Evolutionary conservation across 139 green algal genomes (phyloP).

Genomic region (Auxenochlorella protothecoides): DNA sequence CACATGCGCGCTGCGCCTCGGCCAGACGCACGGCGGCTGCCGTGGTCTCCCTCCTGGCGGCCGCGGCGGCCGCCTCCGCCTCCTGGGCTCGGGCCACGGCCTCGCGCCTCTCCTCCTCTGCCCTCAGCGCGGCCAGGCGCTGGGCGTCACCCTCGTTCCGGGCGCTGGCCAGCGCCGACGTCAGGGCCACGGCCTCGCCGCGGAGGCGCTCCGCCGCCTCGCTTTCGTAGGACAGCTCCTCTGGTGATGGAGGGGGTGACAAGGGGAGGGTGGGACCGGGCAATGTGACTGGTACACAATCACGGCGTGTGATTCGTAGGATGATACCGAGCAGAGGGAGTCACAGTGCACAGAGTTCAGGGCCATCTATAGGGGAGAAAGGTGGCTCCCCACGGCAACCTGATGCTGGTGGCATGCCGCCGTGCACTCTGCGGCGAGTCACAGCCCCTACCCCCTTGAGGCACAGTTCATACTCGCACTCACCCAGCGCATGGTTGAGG

Average conservation of each 20-base stretch:
- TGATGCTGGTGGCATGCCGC: too few relatives aligned
- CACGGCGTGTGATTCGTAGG: too few relatives aligned
- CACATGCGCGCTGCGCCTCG: not conserved
- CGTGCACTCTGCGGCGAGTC: too few relatives aligned
- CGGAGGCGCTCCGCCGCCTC: slow-evolving; percentile 23
- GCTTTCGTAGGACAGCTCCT: slow-evolving; percentile 31
- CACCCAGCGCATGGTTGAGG: slow-evolving; percentile 30
- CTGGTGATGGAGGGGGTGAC: not conserved
- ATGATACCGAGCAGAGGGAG: too few relatives aligned
- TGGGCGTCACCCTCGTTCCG: not conserved
- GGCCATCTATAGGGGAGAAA: too few relatives aligned
- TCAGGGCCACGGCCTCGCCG: slow-evolving; percentile 9
- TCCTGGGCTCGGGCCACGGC: not conserved
- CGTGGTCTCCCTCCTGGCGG: slow-evolving; percentile 9
- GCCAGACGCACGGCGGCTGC: slow-evolving; percentile 8
- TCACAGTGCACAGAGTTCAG: too few relatives aligned
- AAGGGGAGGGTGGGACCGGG: too few relatives aligned
- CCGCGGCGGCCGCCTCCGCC: slow-evolving; percentile 18
- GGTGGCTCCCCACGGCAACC: too few relatives aligned
- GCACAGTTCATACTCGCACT: not conserved
- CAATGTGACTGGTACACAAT: too few relatives aligned
- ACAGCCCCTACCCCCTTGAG: too few relatives aligned
- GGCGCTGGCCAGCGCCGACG: not conserved
- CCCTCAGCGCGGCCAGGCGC: slow-evolving; percentile 4
- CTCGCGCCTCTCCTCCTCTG: slow-evolving; percentile 4